A percentile compares a stretch with the other conserved stretches of the same genome.
These are phyloP conservation scores for Abrus pulchellus DNA, from an alignment of 306 rosid species.

Conservation along the genomic window DNA sequence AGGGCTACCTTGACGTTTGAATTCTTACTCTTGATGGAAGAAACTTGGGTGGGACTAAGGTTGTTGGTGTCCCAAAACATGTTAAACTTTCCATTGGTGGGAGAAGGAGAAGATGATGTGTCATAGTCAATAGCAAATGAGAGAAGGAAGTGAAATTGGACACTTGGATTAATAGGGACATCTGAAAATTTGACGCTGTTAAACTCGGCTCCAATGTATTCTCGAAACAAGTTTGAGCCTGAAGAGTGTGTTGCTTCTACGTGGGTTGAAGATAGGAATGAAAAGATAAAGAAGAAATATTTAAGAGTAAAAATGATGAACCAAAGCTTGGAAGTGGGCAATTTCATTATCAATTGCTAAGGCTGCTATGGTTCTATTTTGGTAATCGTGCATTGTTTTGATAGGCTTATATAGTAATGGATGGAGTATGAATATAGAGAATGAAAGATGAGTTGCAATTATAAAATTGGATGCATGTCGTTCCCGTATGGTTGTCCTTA, in stretches of 20 bases:
- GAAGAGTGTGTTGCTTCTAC: constrained; percentile 46
- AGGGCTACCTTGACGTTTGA: constrained; percentile 79
- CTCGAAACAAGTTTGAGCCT: constrained; percentile 64
- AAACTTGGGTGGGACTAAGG: constrained; percentile 75
- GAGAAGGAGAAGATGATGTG: constrained; percentile 60
- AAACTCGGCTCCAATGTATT: constrained; percentile 86
- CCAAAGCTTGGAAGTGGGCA: constrained; percentile 42
- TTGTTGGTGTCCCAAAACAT: constrained; percentile 73
- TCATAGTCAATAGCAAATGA: constrained; percentile 85
- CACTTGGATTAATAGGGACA: constrained; percentile 70
- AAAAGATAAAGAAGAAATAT: constrained; percentile 34
- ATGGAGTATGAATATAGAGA: background rate
- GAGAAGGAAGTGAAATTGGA: constrained; percentile 78
- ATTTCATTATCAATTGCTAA: constrained; percentile 43
- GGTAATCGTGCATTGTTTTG: background rate
- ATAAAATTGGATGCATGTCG: background rate
- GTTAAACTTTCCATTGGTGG: constrained; percentile 77
- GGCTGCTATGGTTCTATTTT: background rate
- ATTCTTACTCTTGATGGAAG: constrained; percentile 59
- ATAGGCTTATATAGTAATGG: background rate
- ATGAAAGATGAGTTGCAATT: background rate
- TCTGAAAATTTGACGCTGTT: constrained; percentile 69
- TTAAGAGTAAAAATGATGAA: constrained; percentile 45
- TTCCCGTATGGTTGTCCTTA: background rate
- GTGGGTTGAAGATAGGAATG: constrained; percentile 29